Percentiles rank a stretch among this genome's conserved stretches.
Evolutionary conservation across 495 filamentous ascomycete species (phyloP).

Genomic region (Chaetomidium leptoderma): DNA sequence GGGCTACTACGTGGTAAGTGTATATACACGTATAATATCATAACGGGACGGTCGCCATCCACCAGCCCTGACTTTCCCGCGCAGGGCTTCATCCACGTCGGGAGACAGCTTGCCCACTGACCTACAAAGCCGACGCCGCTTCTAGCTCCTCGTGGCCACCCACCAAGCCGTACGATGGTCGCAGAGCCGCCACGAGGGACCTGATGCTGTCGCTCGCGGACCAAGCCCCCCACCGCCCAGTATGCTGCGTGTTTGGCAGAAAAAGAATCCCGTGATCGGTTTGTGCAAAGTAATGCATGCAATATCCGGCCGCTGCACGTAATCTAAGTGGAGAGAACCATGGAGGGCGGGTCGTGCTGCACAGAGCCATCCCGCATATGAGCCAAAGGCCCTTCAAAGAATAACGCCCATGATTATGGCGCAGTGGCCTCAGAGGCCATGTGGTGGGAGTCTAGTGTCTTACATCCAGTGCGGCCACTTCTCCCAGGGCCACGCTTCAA

Average conservation of each 20-base stretch:
- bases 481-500: background rate
- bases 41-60: too few relatives aligned
- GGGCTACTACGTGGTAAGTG: too few relatives aligned
- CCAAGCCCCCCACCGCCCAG: background rate
- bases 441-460: background rate
- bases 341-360: constrained; percentile 8
- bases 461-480: background rate
- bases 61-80: too few relatives aligned
- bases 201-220: background rate
- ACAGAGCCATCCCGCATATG: constrained; percentile 18
- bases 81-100: too few relatives aligned
- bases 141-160: too few relatives aligned
- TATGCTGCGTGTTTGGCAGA: background rate
- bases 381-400: constrained; percentile 1
- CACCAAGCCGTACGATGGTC: background rate
- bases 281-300: constrained; percentile 16
- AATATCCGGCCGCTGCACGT: constrained; percentile 30
- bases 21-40: too few relatives aligned
- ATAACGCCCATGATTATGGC: background rate
- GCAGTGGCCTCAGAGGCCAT: background rate
- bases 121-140: too few relatives aligned
- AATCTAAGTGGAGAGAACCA: constrained; percentile 17
- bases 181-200: background rate
- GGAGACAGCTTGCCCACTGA: too few relatives aligned
- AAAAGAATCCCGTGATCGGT: constrained; percentile 25